phyloP scores from a whole-genome alignment of 2,329 filamentous ascomycete genomes.

The Fusarium sororula region DNA sequence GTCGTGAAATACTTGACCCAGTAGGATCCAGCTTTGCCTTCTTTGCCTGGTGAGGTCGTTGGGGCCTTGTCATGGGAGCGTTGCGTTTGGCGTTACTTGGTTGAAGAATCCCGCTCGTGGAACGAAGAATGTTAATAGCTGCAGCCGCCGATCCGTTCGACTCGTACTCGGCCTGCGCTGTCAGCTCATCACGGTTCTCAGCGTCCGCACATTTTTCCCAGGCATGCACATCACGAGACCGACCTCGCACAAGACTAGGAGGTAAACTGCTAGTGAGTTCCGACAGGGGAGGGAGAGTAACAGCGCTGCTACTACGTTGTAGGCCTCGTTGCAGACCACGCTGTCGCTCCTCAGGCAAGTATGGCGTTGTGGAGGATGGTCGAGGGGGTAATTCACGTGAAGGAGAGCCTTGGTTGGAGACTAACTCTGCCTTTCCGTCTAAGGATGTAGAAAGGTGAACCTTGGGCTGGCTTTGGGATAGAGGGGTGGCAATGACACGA shows the following conservation, averaged over 20 bases:
- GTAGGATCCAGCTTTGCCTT: constrained; percentile 69
- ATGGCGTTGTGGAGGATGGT: constrained; percentile 58
- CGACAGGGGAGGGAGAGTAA: constrained; percentile 67
- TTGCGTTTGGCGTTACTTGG: constrained; percentile 74
- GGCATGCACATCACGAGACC: constrained; percentile 85
- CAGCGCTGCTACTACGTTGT: constrained; percentile 76
- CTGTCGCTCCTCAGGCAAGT: constrained; percentile 58
- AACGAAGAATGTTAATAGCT: constrained; percentile 82
- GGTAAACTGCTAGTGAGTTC: constrained; percentile 62
- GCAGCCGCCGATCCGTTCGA: constrained; percentile 81
- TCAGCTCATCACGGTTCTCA: constrained; percentile 80
- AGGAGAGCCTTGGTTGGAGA: constrained; percentile 75
- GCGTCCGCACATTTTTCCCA: constrained; percentile 94
- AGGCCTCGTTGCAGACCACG: constrained; percentile 71
- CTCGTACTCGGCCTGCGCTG: constrained; percentile 82
- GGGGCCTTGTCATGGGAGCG: constrained; percentile 51
- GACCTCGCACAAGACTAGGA: constrained; percentile 69
- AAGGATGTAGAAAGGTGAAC: constrained; percentile 84
- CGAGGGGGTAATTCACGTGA: constrained; percentile 60
- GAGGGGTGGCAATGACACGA: constrained; percentile 52
- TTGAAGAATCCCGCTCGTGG: constrained; percentile 65
- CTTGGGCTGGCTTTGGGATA: constrained; percentile 53
- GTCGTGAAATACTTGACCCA: constrained; percentile 68
- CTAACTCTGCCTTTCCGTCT: constrained; percentile 89
- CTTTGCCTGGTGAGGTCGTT: constrained; percentile 58